Percentiles rank a stretch among this genome's conserved stretches.
phyloP scores from a whole-genome alignment of 176 grass and related monocot genomes.

The Oryza longistaminata region DNA sequence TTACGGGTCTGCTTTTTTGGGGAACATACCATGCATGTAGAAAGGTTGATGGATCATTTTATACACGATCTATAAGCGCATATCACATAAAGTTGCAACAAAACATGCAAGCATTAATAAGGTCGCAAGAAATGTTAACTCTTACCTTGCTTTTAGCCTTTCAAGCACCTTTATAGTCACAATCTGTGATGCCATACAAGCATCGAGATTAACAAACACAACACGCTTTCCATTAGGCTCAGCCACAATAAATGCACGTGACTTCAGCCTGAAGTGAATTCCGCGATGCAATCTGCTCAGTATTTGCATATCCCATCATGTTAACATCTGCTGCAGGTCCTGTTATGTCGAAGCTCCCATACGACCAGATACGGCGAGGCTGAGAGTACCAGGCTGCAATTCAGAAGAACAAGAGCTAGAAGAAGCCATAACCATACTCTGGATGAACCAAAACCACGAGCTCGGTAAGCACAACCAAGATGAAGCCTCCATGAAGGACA shows the following conservation, averaged over 20 bases:
- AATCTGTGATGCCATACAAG: conserved; percentile 96
- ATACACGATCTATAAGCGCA: background rate
- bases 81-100: background rate
- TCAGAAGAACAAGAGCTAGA: conserved; percentile 53
- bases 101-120: conserved; percentile 16
- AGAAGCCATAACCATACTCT: conserved; percentile 57
- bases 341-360: conserved; percentile 94
- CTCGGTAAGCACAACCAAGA: conserved; percentile 19
- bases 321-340: conserved; percentile 98
- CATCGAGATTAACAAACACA: conserved; percentile 98
- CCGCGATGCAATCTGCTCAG: conserved; percentile 80
- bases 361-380: conserved; percentile 66
- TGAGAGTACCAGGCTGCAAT: conserved; percentile 47
- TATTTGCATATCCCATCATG: conserved; percentile 99
- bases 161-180: conserved; percentile 90
- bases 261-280: conserved; percentile 95
- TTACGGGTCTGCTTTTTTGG: background rate
- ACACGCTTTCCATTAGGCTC: conserved; percentile 78
- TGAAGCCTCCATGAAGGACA: conserved; percentile 55
- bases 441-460: conserved; percentile 23
- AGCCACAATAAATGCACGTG: conserved; percentile 88
- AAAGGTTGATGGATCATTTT: background rate
- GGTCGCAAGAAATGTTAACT: background rate
- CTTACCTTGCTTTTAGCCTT: conserved; percentile 88
- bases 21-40: background rate